These are phyloP conservation scores for Glonium stellatum DNA, from an alignment of 495 filamentous ascomycete genomes.

Conservation along the genomic window DNA sequence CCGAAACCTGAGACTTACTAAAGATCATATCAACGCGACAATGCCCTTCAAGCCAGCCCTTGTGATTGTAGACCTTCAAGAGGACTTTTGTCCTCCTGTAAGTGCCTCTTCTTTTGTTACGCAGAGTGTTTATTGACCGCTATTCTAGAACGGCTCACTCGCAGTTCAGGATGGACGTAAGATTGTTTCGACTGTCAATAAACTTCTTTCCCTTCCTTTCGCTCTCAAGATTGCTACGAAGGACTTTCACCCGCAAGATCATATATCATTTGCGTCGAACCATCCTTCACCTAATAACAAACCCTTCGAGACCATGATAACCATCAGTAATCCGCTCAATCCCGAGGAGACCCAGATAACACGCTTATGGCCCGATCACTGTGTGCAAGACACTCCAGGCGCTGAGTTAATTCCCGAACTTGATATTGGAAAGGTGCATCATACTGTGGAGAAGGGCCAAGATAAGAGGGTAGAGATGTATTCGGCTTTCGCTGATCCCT, in stretches of 20 bases:
- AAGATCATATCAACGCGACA: too few relatives aligned
- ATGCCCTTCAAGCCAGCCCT: slow-evolving; percentile 50
- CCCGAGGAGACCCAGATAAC: slow-evolving; percentile 56
- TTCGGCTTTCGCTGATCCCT: slow-evolving; percentile 74
- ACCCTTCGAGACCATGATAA: slow-evolving; percentile 57
- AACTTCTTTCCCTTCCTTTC: slow-evolving; percentile 67
- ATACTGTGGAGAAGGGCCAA: slow-evolving; percentile 69
- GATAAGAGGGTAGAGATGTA: slow-evolving; percentile 81
- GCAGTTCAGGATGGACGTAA: slow-evolving; percentile 65
- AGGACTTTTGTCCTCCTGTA: slow-evolving; percentile 93
- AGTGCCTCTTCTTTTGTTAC: slow-evolving; percentile 27
- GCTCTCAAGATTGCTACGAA: slow-evolving; percentile 70
- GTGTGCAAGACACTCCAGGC: slow-evolving; percentile 66
- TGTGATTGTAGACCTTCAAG: slow-evolving; percentile 83
- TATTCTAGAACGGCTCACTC: slow-evolving; percentile 65
- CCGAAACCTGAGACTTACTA: too few relatives aligned
- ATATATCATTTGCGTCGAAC: slow-evolving; percentile 85
- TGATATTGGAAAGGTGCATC: slow-evolving; percentile 50
- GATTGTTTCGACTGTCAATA: slow-evolving; percentile 65
- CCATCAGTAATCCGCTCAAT: slow-evolving; percentile 59
- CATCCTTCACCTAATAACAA: slow-evolving; percentile 58
- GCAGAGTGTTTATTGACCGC: slow-evolving; percentile 12
- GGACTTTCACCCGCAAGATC: slow-evolving; percentile 78
- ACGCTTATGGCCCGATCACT: slow-evolving; percentile 84
- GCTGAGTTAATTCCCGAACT: slow-evolving; percentile 72